Evolutionary conservation across 2,329 filamentous ascomycete species (phyloP), one percentile per base, ranked within the genome.

Genomic region (Amesomyces nigricolor): DNA sequence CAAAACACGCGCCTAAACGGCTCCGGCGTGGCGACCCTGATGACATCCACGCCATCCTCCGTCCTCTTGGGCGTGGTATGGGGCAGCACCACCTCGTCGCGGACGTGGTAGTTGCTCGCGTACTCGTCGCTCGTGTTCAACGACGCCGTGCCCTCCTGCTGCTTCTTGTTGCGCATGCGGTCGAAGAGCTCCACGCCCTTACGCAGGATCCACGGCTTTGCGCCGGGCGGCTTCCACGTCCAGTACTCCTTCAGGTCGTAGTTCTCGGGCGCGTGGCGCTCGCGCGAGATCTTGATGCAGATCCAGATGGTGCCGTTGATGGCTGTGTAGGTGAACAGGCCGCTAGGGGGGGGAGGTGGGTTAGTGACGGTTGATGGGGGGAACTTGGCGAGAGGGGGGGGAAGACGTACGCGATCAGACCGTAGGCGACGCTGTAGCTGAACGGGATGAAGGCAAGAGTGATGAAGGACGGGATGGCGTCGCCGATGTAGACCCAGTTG

Each of bases 381-480:
- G n/a, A n/a, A n/a, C n/a, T n/a, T n/a, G n/a, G n/a, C n/a, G n/a
- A n/a, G n/a, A n/a, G 11, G 22, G 5, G 22, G 22, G 2, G 75
- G 78, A 73, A 11, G 2, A 75, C 78, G 73, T 68, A 82, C 80
- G 81, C 86, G 62, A 90, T 88, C 29, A 91, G 78, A 16, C 87
- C 87, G 60, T 90, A 89, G 7, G 87, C 86, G 47, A 89, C 87
- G 50, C 84, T 88, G 76, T 89, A 91, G 60, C 83, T 89, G 67
- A 90, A 88, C 0, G 87, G 87, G 73, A 91, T 90, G 53, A 88
- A 81, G 1, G 82, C 81, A 62, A 90, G 82, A 4, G 87, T 88
- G 32, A 90, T 76, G 69, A 90, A 90, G 0, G 87, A 88, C 0
- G 87, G 87, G 2, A 90, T 75, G 0, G 87, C 84, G 59, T 91